Percentiles rank a stretch among this genome's conserved stretches.
Conservation (phyloP, 306 rosid genomes). For the Medicago arabica region DNA sequence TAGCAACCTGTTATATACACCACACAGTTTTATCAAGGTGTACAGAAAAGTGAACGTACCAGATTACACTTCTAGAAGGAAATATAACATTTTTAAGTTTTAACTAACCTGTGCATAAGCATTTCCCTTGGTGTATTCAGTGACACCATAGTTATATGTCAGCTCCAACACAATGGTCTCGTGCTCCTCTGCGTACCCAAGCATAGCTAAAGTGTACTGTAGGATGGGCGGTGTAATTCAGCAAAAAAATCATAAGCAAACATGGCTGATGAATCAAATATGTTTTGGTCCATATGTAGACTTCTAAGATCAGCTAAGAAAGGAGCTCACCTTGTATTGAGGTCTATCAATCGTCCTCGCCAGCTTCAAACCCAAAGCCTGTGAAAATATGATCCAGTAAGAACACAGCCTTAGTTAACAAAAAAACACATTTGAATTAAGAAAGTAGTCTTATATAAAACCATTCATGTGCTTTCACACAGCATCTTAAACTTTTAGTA, state of each 20-base stretch:
- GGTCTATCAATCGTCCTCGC: slow-evolving; percentile 82
- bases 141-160: slow-evolving; percentile 94
- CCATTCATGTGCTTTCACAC: slow-evolving; percentile 1
- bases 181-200: slow-evolving; percentile 88
- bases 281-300: slow-evolving; percentile 15
- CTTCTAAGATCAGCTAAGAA: slow-evolving; percentile 4
- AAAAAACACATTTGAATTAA: slow-evolving; percentile 30
- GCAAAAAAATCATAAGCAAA: slow-evolving; percentile 15
- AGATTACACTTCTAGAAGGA: slow-evolving; percentile 1
- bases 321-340: slow-evolving; percentile 70
- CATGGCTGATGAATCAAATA: not conserved
- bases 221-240: slow-evolving; percentile 37
- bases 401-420: slow-evolving; percentile 8
- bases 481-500: slow-evolving; percentile 2
- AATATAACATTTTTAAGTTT: slow-evolving; percentile 4
- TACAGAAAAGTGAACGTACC: slow-evolving; percentile 26
- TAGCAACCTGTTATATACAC: slow-evolving; percentile 66
- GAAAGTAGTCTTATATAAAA: slow-evolving; percentile 14
- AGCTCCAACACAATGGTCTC: slow-evolving; percentile 89
- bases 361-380: slow-evolving; percentile 88
- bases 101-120: slow-evolving; percentile 89
- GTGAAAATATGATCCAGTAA: slow-evolving; percentile 40
- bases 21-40: slow-evolving; percentile 26
- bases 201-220: slow-evolving; percentile 83
- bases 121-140: slow-evolving; percentile 88